phyloP scores from a whole-genome alignment of 139 green algal species.

The Closterium sp. region DNA sequence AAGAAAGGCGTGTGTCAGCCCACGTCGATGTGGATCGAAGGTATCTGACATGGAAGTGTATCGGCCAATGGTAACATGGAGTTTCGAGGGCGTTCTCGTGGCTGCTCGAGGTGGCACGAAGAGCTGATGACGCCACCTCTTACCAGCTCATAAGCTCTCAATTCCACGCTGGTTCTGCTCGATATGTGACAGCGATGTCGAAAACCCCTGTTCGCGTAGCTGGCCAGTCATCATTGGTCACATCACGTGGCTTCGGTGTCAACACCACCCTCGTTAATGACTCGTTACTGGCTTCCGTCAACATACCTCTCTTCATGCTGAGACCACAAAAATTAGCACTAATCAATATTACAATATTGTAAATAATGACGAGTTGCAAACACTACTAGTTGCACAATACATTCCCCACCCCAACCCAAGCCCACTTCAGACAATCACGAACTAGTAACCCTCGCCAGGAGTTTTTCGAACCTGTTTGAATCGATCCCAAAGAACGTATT shows the following conservation, averaged over 20 bases:
- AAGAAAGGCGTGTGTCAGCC: neutral
- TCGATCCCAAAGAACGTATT: neutral
- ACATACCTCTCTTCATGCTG: too few relatives aligned
- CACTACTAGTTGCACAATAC: too few relatives aligned
- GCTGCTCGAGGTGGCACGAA: neutral
- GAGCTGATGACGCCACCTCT: neutral
- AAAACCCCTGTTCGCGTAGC: neutral
- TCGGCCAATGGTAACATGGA: neutral
- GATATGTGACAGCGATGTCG: neutral
- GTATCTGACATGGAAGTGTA: neutral
- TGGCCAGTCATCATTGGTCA: neutral
- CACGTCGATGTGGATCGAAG: neutral
- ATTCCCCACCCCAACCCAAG: neutral
- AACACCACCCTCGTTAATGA: too few relatives aligned
- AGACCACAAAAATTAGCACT: too few relatives aligned
- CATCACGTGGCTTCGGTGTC: neutral
- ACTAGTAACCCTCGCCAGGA: neutral
- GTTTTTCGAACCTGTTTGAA: neutral
- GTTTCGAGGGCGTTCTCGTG: neutral
- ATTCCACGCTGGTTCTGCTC: neutral
- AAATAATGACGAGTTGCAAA: too few relatives aligned
- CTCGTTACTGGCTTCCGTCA: neutral
- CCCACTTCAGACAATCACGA: neutral
- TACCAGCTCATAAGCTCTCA: neutral
- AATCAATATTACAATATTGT: too few relatives aligned